These are phyloP conservation scores for Suhomyces atakaporum DNA, from an alignment of 1,139 yeast species.

Conservation along the genomic window DNA sequence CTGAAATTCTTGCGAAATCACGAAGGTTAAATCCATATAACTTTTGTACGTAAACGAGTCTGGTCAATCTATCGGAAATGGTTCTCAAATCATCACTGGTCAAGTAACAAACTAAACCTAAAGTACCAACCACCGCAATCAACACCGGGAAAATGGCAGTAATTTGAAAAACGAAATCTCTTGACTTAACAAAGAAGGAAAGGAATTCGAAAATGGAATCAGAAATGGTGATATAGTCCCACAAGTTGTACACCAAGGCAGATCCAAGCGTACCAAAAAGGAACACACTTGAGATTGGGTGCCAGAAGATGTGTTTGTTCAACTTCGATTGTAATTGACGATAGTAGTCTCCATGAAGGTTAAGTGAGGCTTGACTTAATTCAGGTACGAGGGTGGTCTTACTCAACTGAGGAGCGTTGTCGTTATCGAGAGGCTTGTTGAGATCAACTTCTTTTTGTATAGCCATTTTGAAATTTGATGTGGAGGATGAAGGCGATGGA, in stretches of 20 bases:
- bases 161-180: constrained; percentile 30
- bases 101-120: constrained; percentile 37
- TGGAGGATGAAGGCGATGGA: constrained; percentile 1
- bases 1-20: constrained; percentile 41
- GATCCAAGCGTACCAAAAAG: constrained; percentile 23
- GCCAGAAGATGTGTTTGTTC: constrained; percentile 51
- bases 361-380: constrained; percentile 58
- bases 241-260: constrained; percentile 29
- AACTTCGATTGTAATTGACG: constrained; percentile 57
- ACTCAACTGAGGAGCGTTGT: constrained; percentile 51
- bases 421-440: constrained; percentile 53
- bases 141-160: constrained; percentile 31
- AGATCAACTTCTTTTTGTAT: constrained; percentile 51
- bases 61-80: constrained; percentile 44
- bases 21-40: constrained; percentile 58
- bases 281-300: constrained; percentile 40
- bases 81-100: constrained; percentile 48
- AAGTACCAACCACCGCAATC: constrained; percentile 24
- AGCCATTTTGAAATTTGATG: constrained; percentile 18
- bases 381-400: constrained; percentile 53
- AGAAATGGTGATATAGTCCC: constrained; percentile 39
- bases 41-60: constrained; percentile 33
- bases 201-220: constrained; percentile 41
- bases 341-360: constrained; percentile 63
- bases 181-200: constrained; percentile 22